Conservation (phyloP, 768 basidiomycete species). For the Russula vinacea region DNA sequence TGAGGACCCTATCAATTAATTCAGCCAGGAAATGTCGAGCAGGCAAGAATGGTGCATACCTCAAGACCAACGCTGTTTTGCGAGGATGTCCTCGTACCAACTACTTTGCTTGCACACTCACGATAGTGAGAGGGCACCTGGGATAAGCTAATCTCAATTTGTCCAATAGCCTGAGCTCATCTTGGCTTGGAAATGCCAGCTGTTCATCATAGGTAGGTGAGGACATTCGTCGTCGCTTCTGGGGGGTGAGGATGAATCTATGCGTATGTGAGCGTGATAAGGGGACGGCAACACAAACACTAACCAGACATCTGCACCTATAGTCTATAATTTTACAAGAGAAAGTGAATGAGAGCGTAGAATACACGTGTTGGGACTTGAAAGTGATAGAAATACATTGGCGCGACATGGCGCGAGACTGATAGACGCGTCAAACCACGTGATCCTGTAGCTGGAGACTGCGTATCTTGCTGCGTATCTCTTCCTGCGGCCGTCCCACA, state of each 20-base stretch:
- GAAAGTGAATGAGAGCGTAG: background rate
- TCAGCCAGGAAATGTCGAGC: background rate
- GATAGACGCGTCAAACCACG: conserved; percentile 6
- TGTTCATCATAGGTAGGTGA: conserved; percentile 55
- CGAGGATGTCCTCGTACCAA: background rate
- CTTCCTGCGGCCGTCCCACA: too few relatives aligned
- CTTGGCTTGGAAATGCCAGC: conserved; percentile 45
- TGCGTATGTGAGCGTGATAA: conserved; percentile 7
- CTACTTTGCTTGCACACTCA: background rate
- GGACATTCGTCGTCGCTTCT: conserved; percentile 59
- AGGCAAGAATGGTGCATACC: background rate
- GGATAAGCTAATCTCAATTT: conserved; percentile 19
- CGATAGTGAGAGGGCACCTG: background rate
- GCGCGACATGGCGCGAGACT: too few relatives aligned
- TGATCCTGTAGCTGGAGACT: too few relatives aligned
- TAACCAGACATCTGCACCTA: conserved; percentile 6
- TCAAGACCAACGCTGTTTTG: background rate
- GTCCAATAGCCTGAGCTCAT: conserved; percentile 29
- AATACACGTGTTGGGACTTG: background rate
- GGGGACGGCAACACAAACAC: background rate
- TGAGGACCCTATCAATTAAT: background rate
- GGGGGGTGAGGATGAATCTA: conserved; percentile 41
- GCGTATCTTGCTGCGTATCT: too few relatives aligned
- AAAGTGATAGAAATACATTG: too few relatives aligned
- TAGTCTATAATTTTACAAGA: background rate